phyloP scores from a whole-genome alignment of 2,329 filamentous ascomycete species.

The Arthrinium puccinioides region DNA sequence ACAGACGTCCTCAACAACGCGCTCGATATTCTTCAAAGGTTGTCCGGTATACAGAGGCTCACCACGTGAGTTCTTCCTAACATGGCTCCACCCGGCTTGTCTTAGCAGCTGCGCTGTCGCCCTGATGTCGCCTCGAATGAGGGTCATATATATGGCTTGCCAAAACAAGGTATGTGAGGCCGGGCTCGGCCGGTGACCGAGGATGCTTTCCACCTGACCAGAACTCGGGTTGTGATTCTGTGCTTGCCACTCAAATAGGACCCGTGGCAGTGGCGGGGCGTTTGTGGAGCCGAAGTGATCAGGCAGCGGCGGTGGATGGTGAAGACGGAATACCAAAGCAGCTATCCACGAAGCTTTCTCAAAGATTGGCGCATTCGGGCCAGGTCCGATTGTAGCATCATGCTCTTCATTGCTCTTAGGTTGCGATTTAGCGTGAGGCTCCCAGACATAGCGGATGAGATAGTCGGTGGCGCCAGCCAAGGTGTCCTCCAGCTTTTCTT shows the following conservation, averaged over 20 bases:
- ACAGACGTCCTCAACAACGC: constrained; percentile 61
- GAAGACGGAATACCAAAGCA: constrained; percentile 68
- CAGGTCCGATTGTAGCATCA: constrained; percentile 57
- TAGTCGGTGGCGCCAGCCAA: constrained; percentile 45
- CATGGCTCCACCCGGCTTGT: constrained; percentile 71
- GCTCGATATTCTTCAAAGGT: constrained; percentile 71
- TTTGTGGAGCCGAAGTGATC: constrained; percentile 28
- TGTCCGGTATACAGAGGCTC: constrained; percentile 64
- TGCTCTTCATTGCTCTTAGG: constrained; percentile 45
- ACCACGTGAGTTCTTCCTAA: constrained; percentile 59
- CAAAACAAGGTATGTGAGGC: constrained; percentile 75
- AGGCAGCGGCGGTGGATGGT: constrained; percentile 52
- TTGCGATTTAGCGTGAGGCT: constrained; percentile 41
- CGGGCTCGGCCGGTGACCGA: constrained; percentile 60
- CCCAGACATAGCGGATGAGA: constrained; percentile 47
- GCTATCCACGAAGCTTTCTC: constrained; percentile 75
- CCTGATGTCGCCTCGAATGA: constrained; percentile 67
- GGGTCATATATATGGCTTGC: constrained; percentile 69
- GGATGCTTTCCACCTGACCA: constrained; percentile 57
- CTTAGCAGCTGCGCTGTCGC: constrained; percentile 62
- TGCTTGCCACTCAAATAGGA: constrained; percentile 78
- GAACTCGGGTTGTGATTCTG: constrained; percentile 66
- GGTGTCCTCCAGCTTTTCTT: constrained; percentile 47
- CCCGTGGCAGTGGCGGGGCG: constrained; percentile 58
- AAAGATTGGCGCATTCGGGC: constrained; percentile 53